Percentiles rank a stretch among this genome's conserved stretches.
These are phyloP conservation scores for Arabis alpina DNA, from an alignment of 345 rosid species.

Conservation along the genomic window DNA sequence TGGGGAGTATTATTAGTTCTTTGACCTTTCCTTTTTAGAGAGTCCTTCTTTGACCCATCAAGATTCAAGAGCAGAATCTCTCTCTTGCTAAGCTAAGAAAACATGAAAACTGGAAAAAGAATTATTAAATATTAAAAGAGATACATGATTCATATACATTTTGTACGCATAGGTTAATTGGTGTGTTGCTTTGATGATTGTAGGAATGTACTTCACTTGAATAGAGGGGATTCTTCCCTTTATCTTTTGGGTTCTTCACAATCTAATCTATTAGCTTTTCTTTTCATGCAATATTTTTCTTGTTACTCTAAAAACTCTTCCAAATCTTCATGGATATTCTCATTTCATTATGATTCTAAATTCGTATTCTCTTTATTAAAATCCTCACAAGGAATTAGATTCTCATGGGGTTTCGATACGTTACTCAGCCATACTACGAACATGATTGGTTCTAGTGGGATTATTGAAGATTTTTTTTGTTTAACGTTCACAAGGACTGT, in stretches of 20 bases:
- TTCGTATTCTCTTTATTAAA: constrained; percentile 41
- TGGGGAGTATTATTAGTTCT: constrained; percentile 51
- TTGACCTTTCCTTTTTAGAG: constrained; percentile 49
- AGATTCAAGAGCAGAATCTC: constrained; percentile 38
- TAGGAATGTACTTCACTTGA: constrained; percentile 42
- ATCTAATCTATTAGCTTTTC: constrained; percentile 43
- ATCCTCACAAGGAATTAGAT: constrained; percentile 38
- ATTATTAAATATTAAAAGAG: background rate
- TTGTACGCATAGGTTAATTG: constrained; percentile 32
- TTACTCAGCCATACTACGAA: constrained; percentile 24
- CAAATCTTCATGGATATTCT: constrained; percentile 47
- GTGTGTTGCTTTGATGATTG: constrained; percentile 43
- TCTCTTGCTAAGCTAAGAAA: constrained; percentile 40
- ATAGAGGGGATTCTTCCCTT: constrained; percentile 43
- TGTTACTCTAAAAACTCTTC: constrained; percentile 40
- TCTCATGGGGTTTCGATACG: constrained; percentile 38
- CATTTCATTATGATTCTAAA: constrained; percentile 37
- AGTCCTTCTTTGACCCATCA: constrained; percentile 47
- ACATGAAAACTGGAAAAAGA: constrained; percentile 12
- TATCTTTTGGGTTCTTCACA: constrained; percentile 46
- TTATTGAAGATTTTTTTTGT: background rate
- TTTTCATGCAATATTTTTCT: constrained; percentile 47
- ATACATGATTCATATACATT: constrained; percentile 12
- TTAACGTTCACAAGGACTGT: background rate
- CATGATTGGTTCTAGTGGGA: constrained; percentile 13